phyloP scores from a whole-genome alignment of 106 monocot species.

The Dendrobium chrysotoxum region DNA sequence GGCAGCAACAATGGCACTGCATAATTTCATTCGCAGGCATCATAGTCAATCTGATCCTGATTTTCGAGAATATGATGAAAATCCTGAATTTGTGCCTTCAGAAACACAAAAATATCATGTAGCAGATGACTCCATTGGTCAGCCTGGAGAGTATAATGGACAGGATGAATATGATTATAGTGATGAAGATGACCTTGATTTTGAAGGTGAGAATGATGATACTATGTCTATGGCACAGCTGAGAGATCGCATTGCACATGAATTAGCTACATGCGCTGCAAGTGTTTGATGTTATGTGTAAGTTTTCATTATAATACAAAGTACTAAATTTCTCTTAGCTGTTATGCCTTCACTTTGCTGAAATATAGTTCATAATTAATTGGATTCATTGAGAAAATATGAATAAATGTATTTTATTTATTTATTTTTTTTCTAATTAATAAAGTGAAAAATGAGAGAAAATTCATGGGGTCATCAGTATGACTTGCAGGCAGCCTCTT shows the following conservation, averaged over 20 bases:
- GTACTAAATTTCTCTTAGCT: too few relatives aligned
- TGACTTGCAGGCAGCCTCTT: too few relatives aligned
- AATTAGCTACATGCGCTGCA: not conserved
- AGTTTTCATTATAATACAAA: not conserved
- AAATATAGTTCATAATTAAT: too few relatives aligned
- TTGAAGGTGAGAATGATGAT: not conserved
- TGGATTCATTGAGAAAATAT: too few relatives aligned
- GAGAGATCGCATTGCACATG: conserved; percentile 6
- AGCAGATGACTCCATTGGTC: not conserved
- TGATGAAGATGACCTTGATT: not conserved
- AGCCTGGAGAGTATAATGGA: not conserved
- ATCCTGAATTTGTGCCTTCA: not conserved
- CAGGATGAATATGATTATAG: not conserved
- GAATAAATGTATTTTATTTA: too few relatives aligned
- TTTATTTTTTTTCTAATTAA: too few relatives aligned
- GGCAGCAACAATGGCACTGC: conserved; percentile 5
- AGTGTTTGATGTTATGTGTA: not conserved
- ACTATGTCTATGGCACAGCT: not conserved
- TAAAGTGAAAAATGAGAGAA: too few relatives aligned
- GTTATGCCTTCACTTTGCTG: too few relatives aligned
- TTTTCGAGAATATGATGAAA: not conserved
- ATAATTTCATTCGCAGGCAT: conserved; percentile 4
- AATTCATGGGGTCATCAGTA: too few relatives aligned
- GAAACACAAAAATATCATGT: not conserved
- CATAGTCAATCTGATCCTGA: not conserved